Conservation (phyloP, 768 basidiomycete genomes). For the Kwoniella newhampshirensis region DNA sequence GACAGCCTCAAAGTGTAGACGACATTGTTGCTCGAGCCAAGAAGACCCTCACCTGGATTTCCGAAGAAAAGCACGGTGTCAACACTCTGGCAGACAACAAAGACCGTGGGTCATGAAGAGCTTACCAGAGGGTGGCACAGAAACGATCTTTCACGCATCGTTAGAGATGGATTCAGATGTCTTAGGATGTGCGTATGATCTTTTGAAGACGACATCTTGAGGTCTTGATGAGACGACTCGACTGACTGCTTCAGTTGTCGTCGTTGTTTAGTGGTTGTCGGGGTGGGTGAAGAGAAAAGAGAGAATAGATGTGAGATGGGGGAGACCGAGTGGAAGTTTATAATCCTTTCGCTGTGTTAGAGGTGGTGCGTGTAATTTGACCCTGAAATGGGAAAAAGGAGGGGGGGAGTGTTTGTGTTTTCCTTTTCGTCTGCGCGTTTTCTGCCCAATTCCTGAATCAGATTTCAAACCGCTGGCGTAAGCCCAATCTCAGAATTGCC, state of each 20-base stretch:
- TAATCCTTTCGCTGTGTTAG: too few species aligned
- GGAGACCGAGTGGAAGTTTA: too few species aligned
- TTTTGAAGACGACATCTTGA: conserved; percentile 20
- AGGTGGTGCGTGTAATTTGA: too few species aligned
- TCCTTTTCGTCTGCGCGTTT: too few species aligned
- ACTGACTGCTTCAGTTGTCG: neutral
- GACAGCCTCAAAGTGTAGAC: conserved; percentile 15
- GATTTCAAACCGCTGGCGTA: too few species aligned
- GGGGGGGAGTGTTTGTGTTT: too few species aligned
- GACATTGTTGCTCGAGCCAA: conserved; percentile 7
- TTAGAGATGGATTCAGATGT: conserved; percentile 25
- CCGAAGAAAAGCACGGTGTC: conserved; percentile 23
- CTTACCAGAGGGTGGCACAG: conserved; percentile 18
- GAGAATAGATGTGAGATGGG: neutral
- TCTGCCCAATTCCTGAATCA: too few species aligned
- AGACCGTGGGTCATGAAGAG: conserved; percentile 24
- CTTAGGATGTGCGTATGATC: conserved; percentile 3
- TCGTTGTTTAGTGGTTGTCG: conserved; percentile 5
- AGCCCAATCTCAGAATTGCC: too few species aligned
- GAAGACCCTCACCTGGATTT: conserved; percentile 28
- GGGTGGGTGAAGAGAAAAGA: neutral
- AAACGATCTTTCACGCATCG: conserved; percentile 17
- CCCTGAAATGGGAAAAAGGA: too few species aligned
- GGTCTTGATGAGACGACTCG: too few species aligned
- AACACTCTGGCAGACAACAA: conserved; percentile 22